Conservation (phyloP, 2,329 filamentous ascomycete genomes). For the Neophaeococcomyces aloes region DNA sequence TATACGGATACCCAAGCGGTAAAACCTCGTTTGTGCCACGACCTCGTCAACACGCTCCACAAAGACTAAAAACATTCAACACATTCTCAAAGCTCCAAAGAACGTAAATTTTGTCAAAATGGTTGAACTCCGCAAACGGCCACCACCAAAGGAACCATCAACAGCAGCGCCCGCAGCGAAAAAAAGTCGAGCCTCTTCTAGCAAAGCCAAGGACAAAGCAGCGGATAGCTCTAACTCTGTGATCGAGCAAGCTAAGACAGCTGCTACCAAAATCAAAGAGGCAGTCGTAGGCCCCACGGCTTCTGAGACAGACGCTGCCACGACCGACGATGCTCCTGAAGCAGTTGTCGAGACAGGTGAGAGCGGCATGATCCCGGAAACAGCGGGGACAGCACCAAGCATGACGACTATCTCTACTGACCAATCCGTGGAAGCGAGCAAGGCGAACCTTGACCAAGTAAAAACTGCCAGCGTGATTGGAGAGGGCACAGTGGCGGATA, state of each 20-base stretch:
- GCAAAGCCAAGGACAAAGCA: conserved; percentile 11
- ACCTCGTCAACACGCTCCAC: no score
- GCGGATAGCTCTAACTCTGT: conserved; percentile 3
- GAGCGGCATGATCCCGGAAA: conserved; percentile 7
- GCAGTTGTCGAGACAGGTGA: conserved; percentile 2
- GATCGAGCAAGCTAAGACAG: conserved; percentile 25
- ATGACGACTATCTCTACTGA: background rate
- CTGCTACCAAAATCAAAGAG: conserved; percentile 24
- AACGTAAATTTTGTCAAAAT: conserved; percentile 15
- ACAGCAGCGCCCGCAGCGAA: conserved; percentile 38
- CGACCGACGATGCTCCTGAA: background rate
- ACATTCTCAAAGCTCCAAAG: no score
- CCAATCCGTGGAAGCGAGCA: background rate
- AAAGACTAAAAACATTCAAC: no score
- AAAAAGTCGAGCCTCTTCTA: conserved; percentile 31
- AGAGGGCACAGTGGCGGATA: background rate
- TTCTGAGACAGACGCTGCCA: background rate
- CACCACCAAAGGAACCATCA: conserved; percentile 40
- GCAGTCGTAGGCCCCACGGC: conserved; percentile 16
- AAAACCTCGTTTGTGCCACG: no score
- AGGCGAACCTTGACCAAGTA: background rate
- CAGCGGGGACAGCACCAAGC: conserved; percentile 5
- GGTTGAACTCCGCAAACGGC: conserved; percentile 55
- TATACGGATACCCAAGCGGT: no score
- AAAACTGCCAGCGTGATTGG: background rate